Evolutionary conservation across 768 basidiomycete species (phyloP), one percentile per base, ranked within the genome.

Genomic region (Russula sp.): DNA sequence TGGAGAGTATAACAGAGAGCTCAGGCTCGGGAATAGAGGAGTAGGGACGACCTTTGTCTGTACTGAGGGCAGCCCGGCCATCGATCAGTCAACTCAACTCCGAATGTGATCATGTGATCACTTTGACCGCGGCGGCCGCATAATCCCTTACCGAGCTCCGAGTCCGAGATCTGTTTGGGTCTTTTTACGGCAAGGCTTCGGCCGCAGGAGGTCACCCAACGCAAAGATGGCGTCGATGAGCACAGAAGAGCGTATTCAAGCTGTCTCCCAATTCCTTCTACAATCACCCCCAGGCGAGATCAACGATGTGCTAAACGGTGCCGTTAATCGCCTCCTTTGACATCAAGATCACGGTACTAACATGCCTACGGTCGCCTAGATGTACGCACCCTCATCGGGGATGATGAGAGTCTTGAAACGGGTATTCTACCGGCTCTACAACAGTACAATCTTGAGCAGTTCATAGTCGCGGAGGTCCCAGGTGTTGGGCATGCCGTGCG

Each of bases 211-310:
- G 13, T 34, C 40, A 10, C n/a, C n/a, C n/a, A 52, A 14, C 37
- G 7, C 44, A 39, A 47, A 49, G 31, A 55, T 49, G 47, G 47
- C 49, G 47, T 50, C 64, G 37, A 89, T 90, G 88, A 81, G 84
- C 66, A 72, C 78, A 55, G 75, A 77, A 57, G 85, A 88, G 70
- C 84, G 87, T 34, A 84, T 91, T 51, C 77, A 84, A 70, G 81
- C 82, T 8, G 94, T 89, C 27, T 86, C 89, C 31, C 79, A 79
- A 37, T 91, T 97, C 70, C 78, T 98, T 35, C 80, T 91, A 0
- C 95, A 97, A 72, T 86, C 92, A 1, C 95, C 95, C 31, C 95
- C 95, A 0, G 95, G 95, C 50, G 91, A 98, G 78, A 94, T 98
- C 68, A 97, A 96, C 74, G 95, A 98, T 76, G 94, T 97, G 18